Base-by-base conservation (phyloP, 148 eudicot species). In the Vaccinium vitisidaea region DNA sequence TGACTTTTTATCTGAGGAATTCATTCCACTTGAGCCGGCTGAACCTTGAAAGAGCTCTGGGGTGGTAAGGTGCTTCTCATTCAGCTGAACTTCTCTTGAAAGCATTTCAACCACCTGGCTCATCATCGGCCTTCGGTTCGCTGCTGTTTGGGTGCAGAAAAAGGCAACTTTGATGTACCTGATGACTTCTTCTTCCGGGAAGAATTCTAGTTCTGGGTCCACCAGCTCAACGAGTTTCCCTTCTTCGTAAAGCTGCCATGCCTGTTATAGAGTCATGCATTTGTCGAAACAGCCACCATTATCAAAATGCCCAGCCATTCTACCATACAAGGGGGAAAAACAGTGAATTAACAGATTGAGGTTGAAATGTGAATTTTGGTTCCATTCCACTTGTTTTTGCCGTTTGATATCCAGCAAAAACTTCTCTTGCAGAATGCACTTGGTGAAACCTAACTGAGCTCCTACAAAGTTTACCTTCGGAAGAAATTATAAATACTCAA, bases 81-180 rank as follows among this genome's bases (percentile, higher is more conserved):
- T 94, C 12, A 95, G 91, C 58, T 87, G 89, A 15, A 88, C 84
- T 15, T 90, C 81, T 48, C 86, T 92, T 15, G 95, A 88, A 30
- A 97, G 93, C 99, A 97, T 95, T 21, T 95, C 87, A 6, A 94
- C 85, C 21, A 94, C 98, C 77, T 95, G 98, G 89, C 94, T 94
- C 94, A 97, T 95, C 87, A 82, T 30, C 5, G 99, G 99, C 93
- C 99, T 89, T 83, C 91, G 88, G 84, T 79, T 90, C 13, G 98
- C 95, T 6, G 88, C 86, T 79, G 93, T 90, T 88, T 97, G 99
- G 27, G 98, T 91, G 85, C 98, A 97, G 88, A 97, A 97, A 73
- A 97, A 90, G 25, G 99, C 98, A 14, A 97, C 93, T 84, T 86
- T 94, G 56, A 97, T 91, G 87, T 89, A 97, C 81, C 91, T 90